Conservation (phyloP, 768 basidiomycete species). For the Boletus edulis region DNA sequence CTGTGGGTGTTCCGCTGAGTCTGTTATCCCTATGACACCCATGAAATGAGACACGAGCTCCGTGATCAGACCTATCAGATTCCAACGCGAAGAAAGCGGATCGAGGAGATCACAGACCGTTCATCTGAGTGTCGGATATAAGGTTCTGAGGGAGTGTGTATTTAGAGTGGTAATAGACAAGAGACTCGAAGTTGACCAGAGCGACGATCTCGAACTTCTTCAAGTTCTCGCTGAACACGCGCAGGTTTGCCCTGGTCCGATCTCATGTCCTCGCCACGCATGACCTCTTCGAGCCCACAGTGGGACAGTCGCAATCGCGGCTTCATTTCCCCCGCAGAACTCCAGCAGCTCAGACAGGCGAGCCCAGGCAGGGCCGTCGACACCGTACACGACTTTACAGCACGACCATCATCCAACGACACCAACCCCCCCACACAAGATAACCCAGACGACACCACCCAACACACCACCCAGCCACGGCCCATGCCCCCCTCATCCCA, state of each 20-base stretch:
- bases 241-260: neutral
- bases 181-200: too few species aligned
- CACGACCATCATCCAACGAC: constrained; percentile 23
- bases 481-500: constrained; percentile 25
- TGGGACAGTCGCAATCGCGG: constrained; percentile 35
- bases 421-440: constrained; percentile 14
- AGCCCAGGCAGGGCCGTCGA: constrained; percentile 30
- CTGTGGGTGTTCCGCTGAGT: too few species aligned
- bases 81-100: too few species aligned
- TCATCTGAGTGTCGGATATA: too few species aligned
- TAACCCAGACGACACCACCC: constrained; percentile 16
- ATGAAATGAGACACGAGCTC: too few species aligned
- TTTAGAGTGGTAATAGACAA: neutral
- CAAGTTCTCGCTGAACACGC: neutral
- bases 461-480: constrained; percentile 22
- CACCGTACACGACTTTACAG: constrained; percentile 32
- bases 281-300: constrained; percentile 32
- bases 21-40: too few species aligned
- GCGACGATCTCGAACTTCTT: too few species aligned
- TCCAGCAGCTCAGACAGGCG: constrained; percentile 34
- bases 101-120: too few species aligned
- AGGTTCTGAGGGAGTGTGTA: neutral
- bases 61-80: too few species aligned
- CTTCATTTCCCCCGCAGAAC: constrained; percentile 33
- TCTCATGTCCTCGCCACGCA: constrained; percentile 17